Percentiles rank a stretch among this genome's conserved stretches.
Conservation (phyloP, 176 grass and related monocot species). For the Paspalum vaginatum region DNA sequence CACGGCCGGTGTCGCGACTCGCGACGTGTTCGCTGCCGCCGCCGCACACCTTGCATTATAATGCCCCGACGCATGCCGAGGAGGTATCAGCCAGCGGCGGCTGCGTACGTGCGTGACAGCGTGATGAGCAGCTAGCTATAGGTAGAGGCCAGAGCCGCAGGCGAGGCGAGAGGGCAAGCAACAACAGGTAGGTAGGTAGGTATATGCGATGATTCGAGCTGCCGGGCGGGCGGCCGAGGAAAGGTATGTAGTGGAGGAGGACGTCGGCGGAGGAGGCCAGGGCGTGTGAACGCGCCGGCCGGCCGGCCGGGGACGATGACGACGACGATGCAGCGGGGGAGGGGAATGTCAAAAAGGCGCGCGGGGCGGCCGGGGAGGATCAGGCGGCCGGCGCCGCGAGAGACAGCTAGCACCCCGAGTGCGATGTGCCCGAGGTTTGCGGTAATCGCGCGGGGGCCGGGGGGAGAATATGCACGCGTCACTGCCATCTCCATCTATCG, state of each 20-base stretch:
- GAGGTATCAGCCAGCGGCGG: neutral
- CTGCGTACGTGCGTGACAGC: neutral
- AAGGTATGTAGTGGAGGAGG: slow-evolving; percentile 30
- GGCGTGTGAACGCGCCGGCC: slow-evolving; percentile 16
- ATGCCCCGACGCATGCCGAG: too few relatives aligned
- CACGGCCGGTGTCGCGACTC: neutral
- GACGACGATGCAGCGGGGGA: neutral
- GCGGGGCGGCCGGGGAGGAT: neutral
- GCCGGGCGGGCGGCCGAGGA: neutral
- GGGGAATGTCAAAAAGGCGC: slow-evolving; percentile 54
- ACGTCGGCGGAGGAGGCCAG: neutral
- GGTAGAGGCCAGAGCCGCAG: too few relatives aligned
- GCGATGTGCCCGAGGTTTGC: slow-evolving; percentile 19
- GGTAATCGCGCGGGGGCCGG: neutral
- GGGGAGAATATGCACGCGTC: slow-evolving; percentile 26
- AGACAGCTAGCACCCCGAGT: neutral
- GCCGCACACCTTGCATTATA: slow-evolving; percentile 16
- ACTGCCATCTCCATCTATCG: neutral
- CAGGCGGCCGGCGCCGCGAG: neutral
- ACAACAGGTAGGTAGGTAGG: neutral
- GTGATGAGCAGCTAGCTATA: neutral
- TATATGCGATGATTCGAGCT: slow-evolving; percentile 7
- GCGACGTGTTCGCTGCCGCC: slow-evolving; percentile 6
- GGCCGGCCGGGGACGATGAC: neutral
- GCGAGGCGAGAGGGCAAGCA: neutral